Evolutionary conservation across 495 filamentous ascomycete genomes (phyloP), one percentile per base, ranked within the genome.

Genomic region (Penicillium riverlandense): DNA sequence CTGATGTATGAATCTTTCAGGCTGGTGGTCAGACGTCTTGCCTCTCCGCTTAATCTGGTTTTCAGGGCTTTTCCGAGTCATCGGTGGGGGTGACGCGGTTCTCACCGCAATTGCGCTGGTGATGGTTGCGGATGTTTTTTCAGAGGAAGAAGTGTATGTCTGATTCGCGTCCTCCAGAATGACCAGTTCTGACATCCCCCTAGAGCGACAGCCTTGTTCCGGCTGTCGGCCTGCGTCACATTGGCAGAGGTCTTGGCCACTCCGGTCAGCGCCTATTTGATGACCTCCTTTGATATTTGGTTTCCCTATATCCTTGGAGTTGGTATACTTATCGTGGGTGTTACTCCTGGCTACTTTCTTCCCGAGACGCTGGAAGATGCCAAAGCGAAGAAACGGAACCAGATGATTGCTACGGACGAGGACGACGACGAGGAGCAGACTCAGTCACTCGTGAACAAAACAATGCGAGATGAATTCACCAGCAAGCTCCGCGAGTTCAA

Each of bases 361-460:
- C 74, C 74, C 1, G 74, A 78, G 46, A 77, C 67, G 8, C 57
- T 75, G 22, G 40, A 39, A 42, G 45, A 50, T 34, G 45, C 48
- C 29, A 52, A 56, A 41, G 48, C 46, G n/a, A 55, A 53, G 31
- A n/a, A 35, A 5, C 22, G 28, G 14, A 29, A 6, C 12, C 9
- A 38, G 27, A 35, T 15, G 11, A 28, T 29, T 13, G 6, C 15
- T 35, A 12, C 38, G 1, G 14, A 28, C 11, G 29, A 34, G 11
- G 10, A 37, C 35, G 22, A 37, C 33, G 42, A 41, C 11, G 29
- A 31, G 10, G 46, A 30, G n/a, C 40, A 22, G 2, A n/a, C 41
- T 9, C 37, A 47, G 1, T 22, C 35, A 31, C 9, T 11, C 11
- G 37, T 11, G 11, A 58, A 61, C 29, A 37, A 8, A 11, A 29